Evolutionary conservation across 2,329 filamentous ascomycete species (phyloP), one percentile per base, ranked within the genome.

Genomic region (Corinectria fuckeliana): DNA sequence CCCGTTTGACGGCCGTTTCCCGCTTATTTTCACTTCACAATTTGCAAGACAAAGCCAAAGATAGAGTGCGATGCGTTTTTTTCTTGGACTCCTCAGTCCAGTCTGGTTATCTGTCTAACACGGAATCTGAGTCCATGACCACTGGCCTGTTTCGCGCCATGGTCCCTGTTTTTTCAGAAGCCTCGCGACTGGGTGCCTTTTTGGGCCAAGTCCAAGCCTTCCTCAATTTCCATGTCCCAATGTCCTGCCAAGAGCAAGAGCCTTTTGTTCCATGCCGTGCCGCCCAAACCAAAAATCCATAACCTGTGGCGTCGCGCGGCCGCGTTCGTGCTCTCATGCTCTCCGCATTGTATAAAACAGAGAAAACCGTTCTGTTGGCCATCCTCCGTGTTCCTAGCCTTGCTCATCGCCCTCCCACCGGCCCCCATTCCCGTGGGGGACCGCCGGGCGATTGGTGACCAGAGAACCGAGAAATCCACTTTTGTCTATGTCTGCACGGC

Each of bases 391-490:
- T 69, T 72, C 68, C 69, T 66, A 68, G 69, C 71, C 68, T 55
- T 69, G 72, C 70, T 70, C 69, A 71, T 72, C 65, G 70, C 71
- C 71, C 73, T 73, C 70, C 69, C 64, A 66, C 63, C 55, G 56
- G 65, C 69, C 69, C 69, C 71, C 70, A 66, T 73, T 69, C 66
- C 67, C 68, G 58, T 50, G 61, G 64, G 69, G 72, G 71, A 70
- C 69, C 69, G 69, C 68, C 67, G 71, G 76, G 76, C 75, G 71
- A 70, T 69, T 73, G 61, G 45, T 59, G 63, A 80, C 81, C 77
- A 82, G 80, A 84, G 77, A 83, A 82, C 81, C 79, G 83, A 86
- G 82, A 84, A 85, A 85, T 85, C 84, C 83, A 82, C 82, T 86
- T 87, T 86, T 86, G 82, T 87, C 84, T 87, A 87, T 84, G 79